A percentile compares a stretch with the other conserved stretches of the same genome.
Evolutionary conservation across 768 basidiomycete genomes (phyloP).

Genomic region (Mycena olivaceomarginata): DNA sequence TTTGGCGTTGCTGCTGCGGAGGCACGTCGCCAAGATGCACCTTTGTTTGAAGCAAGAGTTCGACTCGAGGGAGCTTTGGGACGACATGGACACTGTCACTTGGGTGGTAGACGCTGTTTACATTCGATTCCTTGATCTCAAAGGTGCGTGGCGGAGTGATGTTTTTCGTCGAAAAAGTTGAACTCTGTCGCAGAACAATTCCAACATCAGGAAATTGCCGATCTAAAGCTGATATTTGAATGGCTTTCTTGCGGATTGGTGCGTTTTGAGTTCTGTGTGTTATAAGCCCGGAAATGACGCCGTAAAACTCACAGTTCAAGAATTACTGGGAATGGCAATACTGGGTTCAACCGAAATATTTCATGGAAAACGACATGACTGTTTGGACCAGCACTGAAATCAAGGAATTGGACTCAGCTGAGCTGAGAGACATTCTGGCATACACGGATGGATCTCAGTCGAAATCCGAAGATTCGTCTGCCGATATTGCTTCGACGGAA

Average conservation of each 20-base stretch:
- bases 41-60: constrained; percentile 27
- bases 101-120: constrained; percentile 19
- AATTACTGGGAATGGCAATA: constrained; percentile 26
- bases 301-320: constrained; percentile 16
- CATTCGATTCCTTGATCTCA: constrained; percentile 1
- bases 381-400: constrained; percentile 17
- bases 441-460: not conserved
- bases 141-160: not conserved
- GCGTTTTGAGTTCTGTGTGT: not conserved
- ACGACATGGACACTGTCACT: not conserved
- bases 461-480: not conserved
- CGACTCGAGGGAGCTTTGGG: not conserved
- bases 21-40: constrained; percentile 36
- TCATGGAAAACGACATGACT: constrained; percentile 28
- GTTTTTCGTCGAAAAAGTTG: too few relatives aligned
- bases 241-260: constrained; percentile 36
- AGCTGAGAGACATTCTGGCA: not conserved
- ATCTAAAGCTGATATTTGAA: constrained; percentile 33
- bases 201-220: constrained; percentile 21
- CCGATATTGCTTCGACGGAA: not conserved
- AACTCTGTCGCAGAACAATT: constrained; percentile 8
- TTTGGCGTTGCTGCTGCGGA: constrained; percentile 22
- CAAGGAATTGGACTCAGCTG: constrained; percentile 1
- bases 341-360: constrained; percentile 1
- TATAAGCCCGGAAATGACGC: not conserved